phyloP scores from a whole-genome alignment of 2,329 filamentous ascomycete species.

The Pseudophaeomoniella oleicola region DNA sequence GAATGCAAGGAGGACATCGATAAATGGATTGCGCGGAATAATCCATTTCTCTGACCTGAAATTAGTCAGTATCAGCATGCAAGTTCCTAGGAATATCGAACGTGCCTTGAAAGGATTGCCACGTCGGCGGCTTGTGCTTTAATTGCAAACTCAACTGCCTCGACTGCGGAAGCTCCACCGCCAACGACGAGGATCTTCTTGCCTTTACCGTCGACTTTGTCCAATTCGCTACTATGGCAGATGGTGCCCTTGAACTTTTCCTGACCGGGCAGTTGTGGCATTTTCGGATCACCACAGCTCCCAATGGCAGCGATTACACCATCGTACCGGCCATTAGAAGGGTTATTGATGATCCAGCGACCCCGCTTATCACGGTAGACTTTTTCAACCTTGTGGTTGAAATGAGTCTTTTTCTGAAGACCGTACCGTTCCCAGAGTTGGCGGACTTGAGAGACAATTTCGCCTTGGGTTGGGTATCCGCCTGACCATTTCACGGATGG shows the following conservation, averaged over 20 bases:
- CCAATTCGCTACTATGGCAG: conserved; percentile 61
- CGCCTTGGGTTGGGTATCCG: conserved; percentile 63
- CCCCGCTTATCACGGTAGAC: conserved; percentile 55
- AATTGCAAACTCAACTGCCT: conserved; percentile 67
- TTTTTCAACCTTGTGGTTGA: conserved; percentile 54
- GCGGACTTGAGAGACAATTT: conserved; percentile 60
- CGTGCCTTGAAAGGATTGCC: conserved; percentile 56
- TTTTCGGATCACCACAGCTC: conserved; percentile 65
- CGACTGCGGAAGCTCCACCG: conserved; percentile 66
- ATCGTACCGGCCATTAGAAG: conserved; percentile 57
- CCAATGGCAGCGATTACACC: conserved; percentile 67
- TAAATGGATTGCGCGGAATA: conserved; percentile 62
- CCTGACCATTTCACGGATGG: conserved; percentile 59
- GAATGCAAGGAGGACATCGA: conserved; percentile 58
- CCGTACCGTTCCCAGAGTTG: conserved; percentile 63
- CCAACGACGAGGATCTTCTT: conserved; percentile 68
- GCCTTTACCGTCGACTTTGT: conserved; percentile 55
- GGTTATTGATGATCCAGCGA: conserved; percentile 64
- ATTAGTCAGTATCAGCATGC: not conserved
- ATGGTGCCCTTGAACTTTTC: conserved; percentile 58
- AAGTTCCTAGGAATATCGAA: not conserved
- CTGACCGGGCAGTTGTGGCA: conserved; percentile 55
- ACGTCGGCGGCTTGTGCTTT: conserved; percentile 51
- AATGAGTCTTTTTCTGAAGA: conserved; percentile 55
- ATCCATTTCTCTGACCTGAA: conserved; percentile 60